Conservation (phyloP, 108 stramenopile genomes). For the Cylindrotheca closterium region DNA sequence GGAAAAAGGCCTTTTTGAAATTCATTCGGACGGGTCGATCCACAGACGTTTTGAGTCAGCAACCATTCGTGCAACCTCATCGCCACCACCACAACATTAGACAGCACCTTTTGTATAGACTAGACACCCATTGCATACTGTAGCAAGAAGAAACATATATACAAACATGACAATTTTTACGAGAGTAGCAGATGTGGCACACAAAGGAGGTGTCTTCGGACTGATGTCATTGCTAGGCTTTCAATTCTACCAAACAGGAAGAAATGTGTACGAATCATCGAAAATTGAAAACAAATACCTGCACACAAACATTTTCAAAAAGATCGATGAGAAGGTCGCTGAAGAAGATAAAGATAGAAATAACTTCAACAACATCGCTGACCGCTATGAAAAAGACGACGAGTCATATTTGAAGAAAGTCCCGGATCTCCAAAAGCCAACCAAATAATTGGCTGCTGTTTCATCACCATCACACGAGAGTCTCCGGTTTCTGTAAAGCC, state of each 20-base stretch:
- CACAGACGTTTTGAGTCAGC: background rate
- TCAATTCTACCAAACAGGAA: slow-evolving; percentile 60
- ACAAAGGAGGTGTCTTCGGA: slow-evolving; percentile 65
- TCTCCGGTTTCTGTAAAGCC: too few species aligned
- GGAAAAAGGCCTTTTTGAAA: too few species aligned
- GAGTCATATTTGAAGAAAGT: slow-evolving; percentile 76
- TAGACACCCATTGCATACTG: background rate
- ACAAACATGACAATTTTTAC: too few species aligned
- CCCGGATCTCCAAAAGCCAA: slow-evolving; percentile 35
- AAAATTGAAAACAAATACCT: slow-evolving; percentile 26
- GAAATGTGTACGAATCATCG: slow-evolving; percentile 30
- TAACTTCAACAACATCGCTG: slow-evolving; percentile 54
- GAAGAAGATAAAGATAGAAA: slow-evolving; percentile 69
- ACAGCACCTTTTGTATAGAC: background rate
- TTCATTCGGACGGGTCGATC: too few species aligned
- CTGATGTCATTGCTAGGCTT: slow-evolving; percentile 55
- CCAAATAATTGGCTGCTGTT: slow-evolving; percentile 7
- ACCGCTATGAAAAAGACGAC: slow-evolving; percentile 84
- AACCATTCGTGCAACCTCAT: background rate
- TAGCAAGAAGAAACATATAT: too few species aligned
- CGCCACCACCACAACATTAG: background rate
- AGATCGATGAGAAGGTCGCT: slow-evolving; percentile 61
- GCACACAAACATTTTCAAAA: slow-evolving; percentile 55
- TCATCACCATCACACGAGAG: too few species aligned
- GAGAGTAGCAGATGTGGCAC: slow-evolving; percentile 65